phyloP scores from a whole-genome alignment of 2,329 filamentous ascomycete species.

The Arachnopeziza araneosa region DNA sequence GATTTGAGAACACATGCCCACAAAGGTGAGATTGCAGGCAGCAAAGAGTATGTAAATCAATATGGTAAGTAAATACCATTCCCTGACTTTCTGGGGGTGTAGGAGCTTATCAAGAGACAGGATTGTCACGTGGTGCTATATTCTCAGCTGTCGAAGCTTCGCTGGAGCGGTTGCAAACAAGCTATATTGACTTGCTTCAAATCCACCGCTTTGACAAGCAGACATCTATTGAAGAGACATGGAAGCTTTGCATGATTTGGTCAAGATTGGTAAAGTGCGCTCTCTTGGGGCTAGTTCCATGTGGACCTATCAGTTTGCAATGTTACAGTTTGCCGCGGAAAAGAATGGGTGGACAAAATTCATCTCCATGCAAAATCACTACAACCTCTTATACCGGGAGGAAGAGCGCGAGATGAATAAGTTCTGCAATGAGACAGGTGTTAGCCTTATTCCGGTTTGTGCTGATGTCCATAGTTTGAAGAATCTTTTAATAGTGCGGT shows the following conservation, averaged over 20 bases:
- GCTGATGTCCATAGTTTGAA: too few relatives aligned
- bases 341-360: constrained; percentile 51
- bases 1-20: constrained; percentile 26
- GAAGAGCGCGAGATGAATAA: constrained; percentile 44
- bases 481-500: too few relatives aligned
- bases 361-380: constrained; percentile 51
- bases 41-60: constrained; percentile 45
- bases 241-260: constrained; percentile 56
- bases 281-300: constrained; percentile 48
- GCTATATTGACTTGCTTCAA: constrained; percentile 56
- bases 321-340: constrained; percentile 46
- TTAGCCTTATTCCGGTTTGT: constrained; percentile 34
- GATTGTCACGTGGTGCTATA: constrained; percentile 58
- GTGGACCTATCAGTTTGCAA: constrained; percentile 43
- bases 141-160: constrained; percentile 60
- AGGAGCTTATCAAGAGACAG: constrained; percentile 23
- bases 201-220: constrained; percentile 52
- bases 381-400: constrained; percentile 51
- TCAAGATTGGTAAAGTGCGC: constrained; percentile 50
- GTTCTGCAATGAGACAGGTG: constrained; percentile 39
- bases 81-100: too few relatives aligned
- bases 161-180: constrained; percentile 46
- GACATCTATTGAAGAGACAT: constrained; percentile 51
- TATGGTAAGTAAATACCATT: constrained; percentile 10
- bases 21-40: constrained; percentile 35